phyloP scores from a whole-genome alignment of 306 rosid genomes.

The Biancaea sappan region DNA sequence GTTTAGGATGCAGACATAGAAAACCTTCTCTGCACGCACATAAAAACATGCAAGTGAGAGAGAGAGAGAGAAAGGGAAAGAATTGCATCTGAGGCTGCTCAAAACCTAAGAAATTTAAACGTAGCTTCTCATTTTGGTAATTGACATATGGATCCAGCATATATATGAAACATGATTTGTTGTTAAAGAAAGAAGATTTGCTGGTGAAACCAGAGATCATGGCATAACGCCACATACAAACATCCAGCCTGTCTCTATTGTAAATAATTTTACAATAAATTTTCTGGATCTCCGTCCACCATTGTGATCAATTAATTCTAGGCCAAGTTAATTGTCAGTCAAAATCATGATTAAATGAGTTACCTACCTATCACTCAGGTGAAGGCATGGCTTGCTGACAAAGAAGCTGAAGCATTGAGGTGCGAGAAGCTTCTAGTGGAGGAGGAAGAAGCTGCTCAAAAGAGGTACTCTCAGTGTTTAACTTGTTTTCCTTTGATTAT shows the following conservation, averaged over 20 bases:
- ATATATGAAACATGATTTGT: slow-evolving; percentile 2
- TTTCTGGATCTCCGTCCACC: neutral
- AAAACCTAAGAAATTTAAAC: neutral
- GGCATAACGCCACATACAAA: slow-evolving; percentile 14
- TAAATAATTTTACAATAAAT: neutral
- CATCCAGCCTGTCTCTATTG: slow-evolving; percentile 9
- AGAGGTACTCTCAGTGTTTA: slow-evolving; percentile 55
- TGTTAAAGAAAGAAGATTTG: slow-evolving; percentile 3
- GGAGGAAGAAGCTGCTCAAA: slow-evolving; percentile 97
- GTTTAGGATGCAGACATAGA: neutral
- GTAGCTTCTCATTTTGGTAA: neutral
- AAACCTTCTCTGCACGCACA: neutral
- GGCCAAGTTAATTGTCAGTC: slow-evolving; percentile 5
- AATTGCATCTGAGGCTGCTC: neutral
- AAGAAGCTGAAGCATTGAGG: slow-evolving; percentile 92
- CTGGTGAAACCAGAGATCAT: neutral
- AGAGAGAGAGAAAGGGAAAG: slow-evolving; percentile 6
- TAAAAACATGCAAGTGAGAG: neutral
- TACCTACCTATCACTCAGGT: slow-evolving; percentile 53
- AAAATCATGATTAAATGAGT: slow-evolving; percentile 31
- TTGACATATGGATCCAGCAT: neutral
- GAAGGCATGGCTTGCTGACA: slow-evolving; percentile 83
- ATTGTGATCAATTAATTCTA: neutral
- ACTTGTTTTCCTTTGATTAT: slow-evolving; percentile 21
- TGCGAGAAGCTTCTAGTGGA: slow-evolving; percentile 85